Base-by-base conservation (phyloP, 2,329 filamentous ascomycete species). In the Nothophoma quercina region DNA sequence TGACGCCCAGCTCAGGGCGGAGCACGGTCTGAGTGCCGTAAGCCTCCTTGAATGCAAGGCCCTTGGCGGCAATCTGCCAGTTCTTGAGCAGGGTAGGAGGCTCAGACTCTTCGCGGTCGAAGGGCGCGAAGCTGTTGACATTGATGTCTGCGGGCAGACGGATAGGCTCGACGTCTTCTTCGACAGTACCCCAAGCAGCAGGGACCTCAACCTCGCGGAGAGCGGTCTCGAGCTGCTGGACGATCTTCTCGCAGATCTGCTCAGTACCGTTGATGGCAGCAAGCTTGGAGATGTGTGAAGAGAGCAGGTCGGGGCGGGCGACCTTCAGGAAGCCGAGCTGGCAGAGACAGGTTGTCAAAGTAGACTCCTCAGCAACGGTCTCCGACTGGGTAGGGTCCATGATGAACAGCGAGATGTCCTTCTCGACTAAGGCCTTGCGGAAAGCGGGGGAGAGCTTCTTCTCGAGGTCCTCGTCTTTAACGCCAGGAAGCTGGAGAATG, bases 41-140 rank as follows among this genome's bases (percentile, higher is more conserved):
- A 1, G 91, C 93, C 77, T 99, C 95, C 81, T 96, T 96, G 84
- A 99, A 99, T 4, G 85, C 85, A 51, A 99, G 82, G 39, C 88
- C 90, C 81, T 96, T 95, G 56, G 93, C 95, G 42, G 88, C 90
- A 38, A 87, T 83, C 76, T 93, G 84, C 91, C 93, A 96, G 74
- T 88, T 84, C 65, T 85, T 84, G 55, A 96, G 83, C 2, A 87
- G 76, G 3, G 83, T 82, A 19, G 87, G 81, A 30, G 81, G 78
- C 74, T 96, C 91, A 0, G 76, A 63, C 67, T 96, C 90, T 33
- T 83, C 79, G 77, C 93, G 96, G 62, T 90, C 83, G 70, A 92
- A 96, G 2, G 86, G 76, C 43, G 84, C 84, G 70, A 99, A 98
- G 81, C 91, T 95, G 79, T 89, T 97, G 60, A 85, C 75, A 58